These are phyloP conservation scores for Zoysia matrella DNA, from an alignment of 202 grass and related monocot species.

Conservation along the genomic window DNA sequence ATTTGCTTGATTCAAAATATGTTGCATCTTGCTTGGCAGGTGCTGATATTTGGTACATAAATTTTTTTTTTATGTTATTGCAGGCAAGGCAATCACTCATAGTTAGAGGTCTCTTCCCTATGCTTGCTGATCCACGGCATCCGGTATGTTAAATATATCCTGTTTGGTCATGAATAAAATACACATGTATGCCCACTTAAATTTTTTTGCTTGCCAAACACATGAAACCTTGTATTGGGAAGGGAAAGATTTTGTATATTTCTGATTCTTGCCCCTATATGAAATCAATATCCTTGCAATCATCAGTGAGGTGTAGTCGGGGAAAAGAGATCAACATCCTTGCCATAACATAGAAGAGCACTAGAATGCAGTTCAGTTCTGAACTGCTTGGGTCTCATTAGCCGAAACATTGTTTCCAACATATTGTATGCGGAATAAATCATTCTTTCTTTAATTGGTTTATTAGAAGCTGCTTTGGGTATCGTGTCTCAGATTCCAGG, in stretches of 20 bases:
- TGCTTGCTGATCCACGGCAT: constrained; percentile 98
- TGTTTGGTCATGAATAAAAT: constrained; percentile 26
- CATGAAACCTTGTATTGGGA: neutral
- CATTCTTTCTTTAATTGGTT: neutral
- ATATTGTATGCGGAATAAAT: no score
- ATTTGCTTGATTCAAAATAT: neutral
- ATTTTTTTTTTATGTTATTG: constrained; percentile 34
- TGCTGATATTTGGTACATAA: neutral
- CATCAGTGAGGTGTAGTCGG: no score
- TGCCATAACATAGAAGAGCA: neutral
- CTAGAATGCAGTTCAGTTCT: constrained; percentile 1
- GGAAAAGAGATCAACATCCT: neutral
- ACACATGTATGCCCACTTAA: neutral
- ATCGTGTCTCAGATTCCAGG: no score
- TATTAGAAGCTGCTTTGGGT: neutral
- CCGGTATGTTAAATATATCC: constrained; percentile 64
- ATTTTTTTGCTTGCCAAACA: constrained; percentile 26
- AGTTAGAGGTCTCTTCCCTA: constrained; percentile 95
- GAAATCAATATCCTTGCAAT: neutral
- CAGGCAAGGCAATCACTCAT: constrained; percentile 98
- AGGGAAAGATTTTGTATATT: neutral
- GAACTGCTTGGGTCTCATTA: no score
- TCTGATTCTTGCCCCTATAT: neutral
- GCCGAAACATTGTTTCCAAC: no score
- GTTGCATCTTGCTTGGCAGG: neutral